phyloP scores from a whole-genome alignment of 495 filamentous ascomycete genomes.

The Penicillium bialowiezense region DNA sequence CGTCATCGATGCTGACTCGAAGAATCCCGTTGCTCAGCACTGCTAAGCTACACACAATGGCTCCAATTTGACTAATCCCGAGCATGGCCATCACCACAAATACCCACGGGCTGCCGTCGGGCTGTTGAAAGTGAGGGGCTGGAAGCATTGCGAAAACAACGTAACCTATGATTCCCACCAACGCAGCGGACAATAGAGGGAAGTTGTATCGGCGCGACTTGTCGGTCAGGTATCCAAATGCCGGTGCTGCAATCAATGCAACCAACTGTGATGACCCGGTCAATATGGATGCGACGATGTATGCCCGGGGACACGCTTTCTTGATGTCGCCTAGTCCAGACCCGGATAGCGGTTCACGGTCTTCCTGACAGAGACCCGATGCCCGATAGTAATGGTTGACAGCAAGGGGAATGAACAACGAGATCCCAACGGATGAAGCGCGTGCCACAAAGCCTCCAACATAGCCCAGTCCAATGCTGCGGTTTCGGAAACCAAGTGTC shows the following conservation, averaged over 20 bases:
- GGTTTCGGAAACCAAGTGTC: slow-evolving; percentile 68
- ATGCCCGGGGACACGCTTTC: slow-evolving; percentile 75
- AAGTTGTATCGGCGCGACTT: slow-evolving; percentile 60
- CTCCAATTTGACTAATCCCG: slow-evolving; percentile 88
- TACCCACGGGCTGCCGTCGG: slow-evolving; percentile 59
- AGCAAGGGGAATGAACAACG: slow-evolving; percentile 87
- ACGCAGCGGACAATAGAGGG: slow-evolving; percentile 68
- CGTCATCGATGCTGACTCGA: slow-evolving; percentile 37
- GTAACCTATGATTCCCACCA: slow-evolving; percentile 75
- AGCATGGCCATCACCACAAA: slow-evolving; percentile 76
- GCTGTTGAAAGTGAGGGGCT: slow-evolving; percentile 63
- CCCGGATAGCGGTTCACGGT: slow-evolving; percentile 49
- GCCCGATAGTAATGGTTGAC: slow-evolving; percentile 84
- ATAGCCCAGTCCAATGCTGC: slow-evolving; percentile 80
- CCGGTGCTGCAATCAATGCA: slow-evolving; percentile 77
- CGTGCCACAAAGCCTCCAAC: slow-evolving; percentile 93
- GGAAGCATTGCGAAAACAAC: slow-evolving; percentile 62
- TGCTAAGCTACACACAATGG: slow-evolving; percentile 89
- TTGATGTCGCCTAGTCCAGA: slow-evolving; percentile 63
- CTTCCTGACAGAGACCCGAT: slow-evolving; percentile 72
- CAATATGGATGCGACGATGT: slow-evolving; percentile 77
- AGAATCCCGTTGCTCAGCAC: slow-evolving; percentile 79
- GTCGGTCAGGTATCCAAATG: slow-evolving; percentile 79
- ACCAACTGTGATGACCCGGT: slow-evolving; percentile 85
- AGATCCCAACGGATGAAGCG: slow-evolving; percentile 93